These are phyloP conservation scores for Teratosphaeria pseudoeucalypti DNA, from an alignment of 2,329 filamentous ascomycete genomes.

Conservation along the genomic window DNA sequence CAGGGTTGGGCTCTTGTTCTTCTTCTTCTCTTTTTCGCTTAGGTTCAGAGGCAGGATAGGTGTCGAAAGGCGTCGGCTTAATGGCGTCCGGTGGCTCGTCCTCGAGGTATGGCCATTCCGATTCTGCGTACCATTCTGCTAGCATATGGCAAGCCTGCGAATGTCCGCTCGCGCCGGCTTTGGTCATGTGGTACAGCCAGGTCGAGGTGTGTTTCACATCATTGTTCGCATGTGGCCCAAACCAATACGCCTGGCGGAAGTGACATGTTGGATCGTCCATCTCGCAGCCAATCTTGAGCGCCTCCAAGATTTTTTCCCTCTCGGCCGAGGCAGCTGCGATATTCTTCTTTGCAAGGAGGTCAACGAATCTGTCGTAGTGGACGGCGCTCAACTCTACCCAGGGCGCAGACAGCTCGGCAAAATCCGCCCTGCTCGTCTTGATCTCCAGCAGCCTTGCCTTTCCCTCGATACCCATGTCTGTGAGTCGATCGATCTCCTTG, in stretches of 20 bases:
- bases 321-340: conserved; percentile 6
- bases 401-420: conserved; percentile 17
- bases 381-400: conserved; percentile 23
- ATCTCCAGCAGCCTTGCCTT: background rate
- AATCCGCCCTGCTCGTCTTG: background rate
- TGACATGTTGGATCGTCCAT: conserved; percentile 36
- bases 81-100: conserved; percentile 23
- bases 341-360: conserved; percentile 1
- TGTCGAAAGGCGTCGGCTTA: conserved; percentile 26
- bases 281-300: conserved; percentile 27
- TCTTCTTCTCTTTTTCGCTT: background rate
- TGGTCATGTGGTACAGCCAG: conserved; percentile 36
- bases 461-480: conserved; percentile 2
- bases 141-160: conserved; percentile 28
- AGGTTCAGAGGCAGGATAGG: conserved; percentile 11
- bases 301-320: conserved; percentile 17
- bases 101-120: conserved; percentile 23
- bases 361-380: conserved; percentile 10
- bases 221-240: conserved; percentile 10
- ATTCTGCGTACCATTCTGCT: conserved; percentile 29
- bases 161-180: conserved; percentile 33
- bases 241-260: conserved; percentile 25
- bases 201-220: conserved; percentile 18
- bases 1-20: background rate
- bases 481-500: background rate